These are phyloP conservation scores for Penicillium pulvis DNA, from an alignment of 495 filamentous ascomycete genomes.

Conservation along the genomic window DNA sequence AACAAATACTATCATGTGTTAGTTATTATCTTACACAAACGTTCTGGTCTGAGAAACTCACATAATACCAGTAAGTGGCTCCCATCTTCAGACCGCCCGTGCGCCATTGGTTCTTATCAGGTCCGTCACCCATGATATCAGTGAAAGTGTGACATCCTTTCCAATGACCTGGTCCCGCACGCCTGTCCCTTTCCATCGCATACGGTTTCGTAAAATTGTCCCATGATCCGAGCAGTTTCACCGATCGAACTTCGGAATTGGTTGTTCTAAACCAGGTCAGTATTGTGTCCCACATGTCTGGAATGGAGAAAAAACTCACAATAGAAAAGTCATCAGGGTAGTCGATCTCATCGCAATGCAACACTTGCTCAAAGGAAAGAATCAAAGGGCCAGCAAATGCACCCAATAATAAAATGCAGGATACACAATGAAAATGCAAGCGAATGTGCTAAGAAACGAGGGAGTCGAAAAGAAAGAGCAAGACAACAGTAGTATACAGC, in stretches of 20 bases:
- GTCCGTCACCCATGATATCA: constrained; percentile 81
- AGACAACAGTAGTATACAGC: constrained; percentile 19
- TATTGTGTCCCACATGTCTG: not conserved
- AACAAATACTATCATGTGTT: constrained; percentile 66
- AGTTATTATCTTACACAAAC: constrained; percentile 3
- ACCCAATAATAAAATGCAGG: constrained; percentile 6
- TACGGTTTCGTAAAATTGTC: constrained; percentile 83
- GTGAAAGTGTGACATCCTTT: constrained; percentile 81
- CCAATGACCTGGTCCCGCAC: constrained; percentile 73
- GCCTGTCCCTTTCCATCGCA: constrained; percentile 73
- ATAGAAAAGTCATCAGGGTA: constrained; percentile 73
- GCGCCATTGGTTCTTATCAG: constrained; percentile 58
- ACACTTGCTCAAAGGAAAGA: constrained; percentile 14
- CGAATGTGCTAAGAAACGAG: constrained; percentile 9
- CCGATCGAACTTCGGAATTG: constrained; percentile 64
- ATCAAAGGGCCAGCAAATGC: constrained; percentile 16
- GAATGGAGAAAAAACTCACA: constrained; percentile 54
- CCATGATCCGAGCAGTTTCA: constrained; percentile 88
- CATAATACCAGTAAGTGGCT: constrained; percentile 92
- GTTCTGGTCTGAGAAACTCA: constrained; percentile 45
- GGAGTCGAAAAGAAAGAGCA: constrained; percentile 18
- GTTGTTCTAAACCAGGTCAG: constrained; percentile 41
- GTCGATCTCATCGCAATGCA: constrained; percentile 62
- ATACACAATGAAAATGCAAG: constrained; percentile 13
- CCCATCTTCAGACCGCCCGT: constrained; percentile 87